A percentile compares a stretch with the other conserved stretches of the same genome.
Evolutionary conservation across 768 basidiomycete species (phyloP).

Genomic region (Gymnopilus dilepis): DNA sequence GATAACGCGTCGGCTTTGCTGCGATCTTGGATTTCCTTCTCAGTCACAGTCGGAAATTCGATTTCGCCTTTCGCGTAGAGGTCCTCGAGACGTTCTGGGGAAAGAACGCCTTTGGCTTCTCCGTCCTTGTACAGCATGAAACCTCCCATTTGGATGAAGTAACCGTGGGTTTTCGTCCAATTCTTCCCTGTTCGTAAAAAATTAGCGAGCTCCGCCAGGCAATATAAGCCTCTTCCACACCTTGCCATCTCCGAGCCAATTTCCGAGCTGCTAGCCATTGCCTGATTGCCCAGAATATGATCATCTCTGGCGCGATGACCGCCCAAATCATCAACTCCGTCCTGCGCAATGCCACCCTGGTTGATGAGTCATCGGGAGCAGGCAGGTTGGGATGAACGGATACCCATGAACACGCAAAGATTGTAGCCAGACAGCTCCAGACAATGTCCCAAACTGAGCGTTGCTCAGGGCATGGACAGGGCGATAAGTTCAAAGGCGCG

Average conservation of each 20-base stretch:
- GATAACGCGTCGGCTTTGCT: conserved; percentile 34
- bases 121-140: conserved; percentile 2
- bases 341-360: background rate
- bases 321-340: background rate
- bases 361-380: background rate
- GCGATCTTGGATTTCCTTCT: conserved; percentile 15
- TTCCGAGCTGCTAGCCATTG: background rate
- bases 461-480: background rate
- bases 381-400: conserved; percentile 6
- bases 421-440: conserved; percentile 1
- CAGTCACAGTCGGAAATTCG: background rate
- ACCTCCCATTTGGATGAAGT: conserved; percentile 7
- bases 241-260: too few species aligned
- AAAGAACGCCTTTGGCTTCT: background rate
- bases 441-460: background rate
- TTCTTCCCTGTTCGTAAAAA: background rate
- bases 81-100: background rate
- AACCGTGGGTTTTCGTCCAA: conserved; percentile 5
- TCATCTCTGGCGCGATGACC: background rate
- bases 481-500: too few species aligned
- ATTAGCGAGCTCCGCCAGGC: too few species aligned
- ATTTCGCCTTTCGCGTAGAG: background rate
- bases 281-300: conserved; percentile 6
- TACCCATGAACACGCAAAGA: background rate
- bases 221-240: too few species aligned